phyloP scores from a whole-genome alignment of 768 basidiomycete species.

The Panaeolus papilionaceus region DNA sequence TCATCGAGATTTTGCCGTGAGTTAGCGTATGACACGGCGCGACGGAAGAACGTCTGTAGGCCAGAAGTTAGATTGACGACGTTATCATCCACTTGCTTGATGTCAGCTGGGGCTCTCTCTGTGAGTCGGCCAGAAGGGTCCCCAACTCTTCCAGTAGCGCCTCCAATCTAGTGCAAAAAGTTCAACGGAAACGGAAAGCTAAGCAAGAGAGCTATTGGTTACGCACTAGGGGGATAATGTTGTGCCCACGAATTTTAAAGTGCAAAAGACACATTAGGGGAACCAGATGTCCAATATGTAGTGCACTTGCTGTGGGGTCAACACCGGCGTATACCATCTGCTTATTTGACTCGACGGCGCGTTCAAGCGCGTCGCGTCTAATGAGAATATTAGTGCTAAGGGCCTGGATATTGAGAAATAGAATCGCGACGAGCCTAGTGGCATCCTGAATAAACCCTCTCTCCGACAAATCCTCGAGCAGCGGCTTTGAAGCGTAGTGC shows the following conservation, averaged over 20 bases:
- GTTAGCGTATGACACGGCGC: conserved; percentile 66
- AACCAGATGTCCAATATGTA: conserved; percentile 94
- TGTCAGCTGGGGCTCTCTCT: conserved; percentile 76
- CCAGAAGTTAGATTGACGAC: conserved; percentile 65
- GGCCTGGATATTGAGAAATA: not conserved
- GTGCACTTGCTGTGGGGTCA: conserved; percentile 88
- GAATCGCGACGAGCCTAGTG: conserved; percentile 41
- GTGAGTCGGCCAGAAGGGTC: conserved; percentile 91
- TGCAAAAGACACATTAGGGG: conserved; percentile 89
- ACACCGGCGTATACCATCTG: conserved; percentile 86
- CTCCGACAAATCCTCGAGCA: conserved; percentile 49
- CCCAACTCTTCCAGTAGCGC: conserved; percentile 95
- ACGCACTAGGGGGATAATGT: conserved; percentile 82
- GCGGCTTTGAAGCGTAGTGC: conserved; percentile 25
- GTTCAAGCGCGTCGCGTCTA: conserved; percentile 49
- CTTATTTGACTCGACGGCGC: conserved; percentile 41
- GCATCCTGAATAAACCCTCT: conserved; percentile 57
- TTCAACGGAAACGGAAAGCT: not conserved
- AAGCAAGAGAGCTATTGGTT: not conserved
- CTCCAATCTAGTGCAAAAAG: conserved; percentile 74
- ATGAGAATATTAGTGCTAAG: conserved; percentile 2
- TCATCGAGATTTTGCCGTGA: conserved; percentile 35
- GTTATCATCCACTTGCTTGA: conserved; percentile 67
- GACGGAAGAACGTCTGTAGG: conserved; percentile 74
- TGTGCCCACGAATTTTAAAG: conserved; percentile 87